Conservation (phyloP, 163 green algal species). For the Scenedesmus sp. region DNA sequence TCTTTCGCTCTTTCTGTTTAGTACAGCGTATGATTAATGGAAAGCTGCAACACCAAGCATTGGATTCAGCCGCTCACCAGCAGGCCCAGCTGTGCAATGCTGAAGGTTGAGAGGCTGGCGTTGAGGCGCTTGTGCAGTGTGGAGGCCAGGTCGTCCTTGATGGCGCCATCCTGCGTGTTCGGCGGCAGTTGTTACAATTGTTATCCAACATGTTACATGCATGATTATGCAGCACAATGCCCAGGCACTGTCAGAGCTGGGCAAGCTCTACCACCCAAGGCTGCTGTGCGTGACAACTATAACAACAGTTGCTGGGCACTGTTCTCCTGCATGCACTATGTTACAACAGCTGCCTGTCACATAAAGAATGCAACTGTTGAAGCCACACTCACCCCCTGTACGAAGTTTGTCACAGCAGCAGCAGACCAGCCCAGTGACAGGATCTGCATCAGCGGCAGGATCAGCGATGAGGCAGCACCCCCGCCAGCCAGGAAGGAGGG, state of each 20-base stretch:
- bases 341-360: not conserved
- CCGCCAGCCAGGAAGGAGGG: slow-evolving; percentile 1
- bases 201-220: not conserved
- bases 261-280: no score
- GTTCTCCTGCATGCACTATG: not conserved
- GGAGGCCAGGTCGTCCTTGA: slow-evolving; percentile 12
- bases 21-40: no score
- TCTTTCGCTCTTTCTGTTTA: no score
- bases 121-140: slow-evolving; percentile 48
- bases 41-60: no score
- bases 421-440: slow-evolving; percentile 31
- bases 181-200: not conserved
- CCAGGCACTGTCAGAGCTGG: not conserved
- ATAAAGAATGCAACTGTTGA: not conserved
- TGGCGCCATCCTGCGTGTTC: slow-evolving; percentile 25
- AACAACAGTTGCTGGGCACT: not conserved
- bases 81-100: slow-evolving; percentile 43
- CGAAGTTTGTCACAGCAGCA: slow-evolving; percentile 38
- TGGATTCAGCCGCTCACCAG: slow-evolving; percentile 3
- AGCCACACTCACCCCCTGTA: slow-evolving; percentile 34
- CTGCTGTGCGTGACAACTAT: not conserved
- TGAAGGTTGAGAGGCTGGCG: slow-evolving; percentile 39
- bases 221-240: no score
- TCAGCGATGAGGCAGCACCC: not conserved
- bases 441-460: slow-evolving; percentile 36